A percentile compares a stretch with the other conserved stretches of the same genome.
Conservation (phyloP, 2,329 filamentous ascomycete genomes). For the Phialocephala sp. region DNA sequence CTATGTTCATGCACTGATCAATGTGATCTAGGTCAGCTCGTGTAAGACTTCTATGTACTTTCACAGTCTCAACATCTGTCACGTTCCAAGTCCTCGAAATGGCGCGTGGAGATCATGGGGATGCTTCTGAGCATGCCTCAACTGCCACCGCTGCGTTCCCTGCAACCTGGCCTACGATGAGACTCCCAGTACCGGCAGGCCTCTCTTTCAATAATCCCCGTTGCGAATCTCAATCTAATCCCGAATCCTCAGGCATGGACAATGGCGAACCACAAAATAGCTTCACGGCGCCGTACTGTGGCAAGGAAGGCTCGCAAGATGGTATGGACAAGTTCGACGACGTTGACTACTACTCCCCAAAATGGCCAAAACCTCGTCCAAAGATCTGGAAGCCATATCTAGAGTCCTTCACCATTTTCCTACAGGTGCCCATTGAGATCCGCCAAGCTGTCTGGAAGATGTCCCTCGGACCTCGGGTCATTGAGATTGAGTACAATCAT, state of each 20-base stretch:
- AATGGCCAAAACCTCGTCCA: constrained; percentile 8
- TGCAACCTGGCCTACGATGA: neutral
- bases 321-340: constrained; percentile 2
- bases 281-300: neutral
- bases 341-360: neutral
- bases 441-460: constrained; percentile 29
- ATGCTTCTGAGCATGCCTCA: neutral
- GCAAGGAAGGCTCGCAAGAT: neutral
- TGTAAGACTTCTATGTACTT: neutral
- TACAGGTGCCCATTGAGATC: constrained; percentile 31
- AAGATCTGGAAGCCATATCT: constrained; percentile 5
- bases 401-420: constrained; percentile 24
- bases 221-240: too few relatives aligned
- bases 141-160: neutral
- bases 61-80: neutral
- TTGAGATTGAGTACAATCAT: neutral
- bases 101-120: neutral
- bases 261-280: too few relatives aligned
- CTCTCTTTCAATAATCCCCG: too few relatives aligned
- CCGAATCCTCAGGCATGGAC: too few relatives aligned
- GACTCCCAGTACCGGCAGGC: too few relatives aligned
- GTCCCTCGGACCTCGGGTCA: constrained; percentile 22
- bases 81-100: neutral
- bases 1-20: neutral
- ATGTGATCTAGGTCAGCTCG: neutral